These are phyloP conservation scores for Aethionema arabicum DNA, from an alignment of 345 rosid species.

Conservation along the genomic window DNA sequence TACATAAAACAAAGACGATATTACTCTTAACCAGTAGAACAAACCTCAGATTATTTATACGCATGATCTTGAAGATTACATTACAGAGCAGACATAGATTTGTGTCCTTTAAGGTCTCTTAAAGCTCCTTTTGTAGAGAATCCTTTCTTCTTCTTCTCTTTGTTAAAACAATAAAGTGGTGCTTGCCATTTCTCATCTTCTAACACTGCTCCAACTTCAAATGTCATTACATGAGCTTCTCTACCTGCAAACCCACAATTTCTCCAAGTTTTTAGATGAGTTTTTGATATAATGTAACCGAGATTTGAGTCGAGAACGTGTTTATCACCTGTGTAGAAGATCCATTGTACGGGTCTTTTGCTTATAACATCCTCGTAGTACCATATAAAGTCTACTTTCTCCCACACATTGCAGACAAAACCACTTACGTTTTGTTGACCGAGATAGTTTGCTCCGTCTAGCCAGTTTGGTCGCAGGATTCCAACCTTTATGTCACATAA, in stretches of 20 bases:
- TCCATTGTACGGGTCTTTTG: constrained; percentile 67
- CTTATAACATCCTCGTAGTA: constrained; percentile 62
- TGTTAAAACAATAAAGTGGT: constrained; percentile 51
- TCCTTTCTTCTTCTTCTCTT: constrained; percentile 23
- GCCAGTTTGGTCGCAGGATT: constrained; percentile 62
- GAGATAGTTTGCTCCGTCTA: constrained; percentile 57
- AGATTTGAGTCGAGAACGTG: not conserved
- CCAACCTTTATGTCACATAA: constrained; percentile 40
- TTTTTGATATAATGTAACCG: not conserved
- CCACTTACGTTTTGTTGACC: constrained; percentile 51
- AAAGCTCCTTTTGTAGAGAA: constrained; percentile 9
- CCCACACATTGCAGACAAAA: constrained; percentile 64
- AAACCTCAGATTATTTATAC: not conserved
- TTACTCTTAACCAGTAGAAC: too few relatives aligned
- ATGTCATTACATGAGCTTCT: constrained; percentile 63
- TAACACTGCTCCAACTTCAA: constrained; percentile 56
- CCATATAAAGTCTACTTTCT: constrained; percentile 63
- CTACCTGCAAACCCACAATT: constrained; percentile 44
- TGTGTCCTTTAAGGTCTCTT: constrained; percentile 31
- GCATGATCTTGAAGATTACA: constrained; percentile 20
- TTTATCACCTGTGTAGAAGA: constrained; percentile 48
- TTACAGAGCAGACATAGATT: constrained; percentile 23
- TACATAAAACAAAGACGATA: too few relatives aligned
- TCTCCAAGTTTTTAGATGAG: not conserved
- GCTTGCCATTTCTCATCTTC: constrained; percentile 67